phyloP scores from a whole-genome alignment of 768 basidiomycete genomes.

The Pulveroboletus ravenelii region DNA sequence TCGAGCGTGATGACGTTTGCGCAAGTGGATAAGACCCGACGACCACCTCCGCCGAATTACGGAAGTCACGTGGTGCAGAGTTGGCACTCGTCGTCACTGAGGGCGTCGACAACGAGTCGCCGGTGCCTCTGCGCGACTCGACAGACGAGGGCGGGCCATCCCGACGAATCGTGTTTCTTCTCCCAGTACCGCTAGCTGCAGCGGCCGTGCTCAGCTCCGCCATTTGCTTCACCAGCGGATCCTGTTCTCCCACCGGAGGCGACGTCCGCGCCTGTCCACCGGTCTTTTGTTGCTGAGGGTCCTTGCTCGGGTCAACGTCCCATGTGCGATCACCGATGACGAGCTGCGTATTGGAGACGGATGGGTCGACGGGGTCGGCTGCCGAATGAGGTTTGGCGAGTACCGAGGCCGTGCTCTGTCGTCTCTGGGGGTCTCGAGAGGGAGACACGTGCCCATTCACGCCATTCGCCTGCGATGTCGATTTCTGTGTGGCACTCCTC shows the following conservation, averaged over 20 bases:
- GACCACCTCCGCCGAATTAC: conserved; percentile 68
- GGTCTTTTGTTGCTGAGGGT: conserved; percentile 49
- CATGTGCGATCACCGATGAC: conserved; percentile 62
- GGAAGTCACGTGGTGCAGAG: conserved; percentile 50
- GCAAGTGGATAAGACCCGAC: conserved; percentile 71
- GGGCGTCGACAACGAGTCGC: conserved; percentile 25
- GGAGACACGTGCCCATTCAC: conserved; percentile 30
- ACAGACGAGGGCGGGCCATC: conserved; percentile 20
- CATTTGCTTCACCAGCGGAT: conserved; percentile 66
- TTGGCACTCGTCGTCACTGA: conserved; percentile 16
- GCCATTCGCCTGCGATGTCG: conserved; percentile 30
- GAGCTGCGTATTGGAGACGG: conserved; percentile 56
- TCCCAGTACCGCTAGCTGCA: conserved; percentile 10
- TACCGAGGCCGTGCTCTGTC: conserved; percentile 22
- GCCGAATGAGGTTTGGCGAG: conserved; percentile 34
- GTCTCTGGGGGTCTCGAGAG: conserved; percentile 21
- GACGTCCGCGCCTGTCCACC: conserved; percentile 17
- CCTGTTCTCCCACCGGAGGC: conserved; percentile 40
- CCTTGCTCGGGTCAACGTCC: conserved; percentile 57
- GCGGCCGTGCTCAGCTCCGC: conserved; percentile 43
- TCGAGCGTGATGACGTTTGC: conserved; percentile 51
- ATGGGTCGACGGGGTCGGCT: conserved; percentile 57
- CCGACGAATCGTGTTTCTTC: conserved; percentile 24
- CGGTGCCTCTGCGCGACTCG: conserved; percentile 24
- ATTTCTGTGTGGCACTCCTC: conserved; percentile 31